Evolutionary conservation across 2,329 filamentous ascomycete genomes (phyloP).

Genomic region (Nigrograna mackinnonii): DNA sequence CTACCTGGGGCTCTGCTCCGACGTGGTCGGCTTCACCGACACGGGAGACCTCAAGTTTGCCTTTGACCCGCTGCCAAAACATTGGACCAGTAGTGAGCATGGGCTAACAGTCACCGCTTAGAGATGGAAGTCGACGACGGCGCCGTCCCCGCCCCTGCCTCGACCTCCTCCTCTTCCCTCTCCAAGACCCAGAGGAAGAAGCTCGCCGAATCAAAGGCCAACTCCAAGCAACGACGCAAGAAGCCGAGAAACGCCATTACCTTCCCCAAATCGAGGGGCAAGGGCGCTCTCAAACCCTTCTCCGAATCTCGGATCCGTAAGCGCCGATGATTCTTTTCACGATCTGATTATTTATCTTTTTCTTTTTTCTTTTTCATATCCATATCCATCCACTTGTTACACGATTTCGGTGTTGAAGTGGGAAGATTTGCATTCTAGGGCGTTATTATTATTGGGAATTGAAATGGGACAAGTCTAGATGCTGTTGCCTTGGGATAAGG

Average conservation of each 20-base stretch:
- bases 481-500: slow-evolving; percentile 15
- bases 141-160: slow-evolving; percentile 14
- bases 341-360: neutral
- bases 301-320: slow-evolving; percentile 29
- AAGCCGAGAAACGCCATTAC: slow-evolving; percentile 43
- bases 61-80: slow-evolving; percentile 39
- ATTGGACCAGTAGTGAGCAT: slow-evolving; percentile 26
- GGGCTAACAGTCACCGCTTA: slow-evolving; percentile 35
- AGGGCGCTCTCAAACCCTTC: slow-evolving; percentile 38
- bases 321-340: neutral
- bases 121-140: slow-evolving; percentile 46
- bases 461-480: too few relatives aligned
- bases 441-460: slow-evolving; percentile 14
- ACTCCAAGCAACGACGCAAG: slow-evolving; percentile 39
- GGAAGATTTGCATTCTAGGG: slow-evolving; percentile 24
- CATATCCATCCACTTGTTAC: neutral
- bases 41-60: slow-evolving; percentile 37
- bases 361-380: slow-evolving; percentile 1
- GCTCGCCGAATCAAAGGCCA: slow-evolving; percentile 28
- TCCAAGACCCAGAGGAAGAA: slow-evolving; percentile 12
- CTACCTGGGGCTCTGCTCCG: slow-evolving; percentile 41
- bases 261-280: slow-evolving; percentile 37
- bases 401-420: slow-evolving; percentile 14
- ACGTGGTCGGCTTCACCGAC: slow-evolving; percentile 42
- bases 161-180: slow-evolving; percentile 6